Conservation (phyloP, 768 basidiomycete genomes). For the Lyophyllum decastes region DNA sequence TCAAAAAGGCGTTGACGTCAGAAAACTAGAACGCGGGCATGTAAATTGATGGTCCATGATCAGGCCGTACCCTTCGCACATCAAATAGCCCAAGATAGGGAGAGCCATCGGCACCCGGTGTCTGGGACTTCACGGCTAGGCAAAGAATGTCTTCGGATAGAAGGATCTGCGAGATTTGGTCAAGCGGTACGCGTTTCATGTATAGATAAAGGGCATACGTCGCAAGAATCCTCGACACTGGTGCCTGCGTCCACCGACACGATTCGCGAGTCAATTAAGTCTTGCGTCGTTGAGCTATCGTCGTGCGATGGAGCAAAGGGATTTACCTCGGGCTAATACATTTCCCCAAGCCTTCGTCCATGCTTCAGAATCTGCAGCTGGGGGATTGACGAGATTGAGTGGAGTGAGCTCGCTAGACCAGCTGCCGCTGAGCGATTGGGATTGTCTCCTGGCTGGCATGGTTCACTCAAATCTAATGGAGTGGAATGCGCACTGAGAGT, state of each 20-base stretch:
- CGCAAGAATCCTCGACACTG: constrained; percentile 82
- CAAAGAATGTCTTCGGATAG: constrained; percentile 65
- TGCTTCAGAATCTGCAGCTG: constrained; percentile 34
- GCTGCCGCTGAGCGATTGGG: constrained; percentile 36
- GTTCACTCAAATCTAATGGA: not conserved
- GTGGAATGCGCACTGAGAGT: not conserved
- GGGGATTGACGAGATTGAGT: constrained; percentile 22
- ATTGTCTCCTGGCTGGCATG: constrained; percentile 40
- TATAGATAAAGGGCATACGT: constrained; percentile 43
- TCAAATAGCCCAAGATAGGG: constrained; percentile 69
- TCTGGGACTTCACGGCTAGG: constrained; percentile 54
- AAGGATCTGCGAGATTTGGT: constrained; percentile 45
- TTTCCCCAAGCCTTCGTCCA: constrained; percentile 64
- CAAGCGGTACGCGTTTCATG: not conserved
- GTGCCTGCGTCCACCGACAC: constrained; percentile 69
- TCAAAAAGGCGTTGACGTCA: constrained; percentile 87
- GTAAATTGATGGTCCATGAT: not conserved
- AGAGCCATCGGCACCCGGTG: constrained; percentile 22
- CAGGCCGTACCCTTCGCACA: constrained; percentile 39
- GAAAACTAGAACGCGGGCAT: constrained; percentile 53
- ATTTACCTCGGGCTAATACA: constrained; percentile 59
- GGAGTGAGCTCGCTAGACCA: constrained; percentile 28
- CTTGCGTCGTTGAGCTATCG: constrained; percentile 31
- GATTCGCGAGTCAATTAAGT: constrained; percentile 70
- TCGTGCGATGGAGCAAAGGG: not conserved